Evolutionary conservation across 306 rosid genomes (phyloP).

Genomic region (Sindora glabra): DNA sequence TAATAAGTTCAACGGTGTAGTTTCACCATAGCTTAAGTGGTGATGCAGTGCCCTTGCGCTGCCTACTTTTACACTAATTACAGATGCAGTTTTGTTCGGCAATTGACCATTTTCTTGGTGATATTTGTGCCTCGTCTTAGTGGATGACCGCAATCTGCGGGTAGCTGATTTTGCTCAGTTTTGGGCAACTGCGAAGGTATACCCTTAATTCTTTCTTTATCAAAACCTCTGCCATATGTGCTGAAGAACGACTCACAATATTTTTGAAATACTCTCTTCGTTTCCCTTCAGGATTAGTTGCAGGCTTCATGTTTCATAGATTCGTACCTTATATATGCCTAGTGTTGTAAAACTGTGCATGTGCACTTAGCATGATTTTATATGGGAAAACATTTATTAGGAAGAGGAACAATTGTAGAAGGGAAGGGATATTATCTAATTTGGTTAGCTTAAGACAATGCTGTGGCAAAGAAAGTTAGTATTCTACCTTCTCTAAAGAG

Average conservation of each 20-base stretch:
- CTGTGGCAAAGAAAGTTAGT: background rate
- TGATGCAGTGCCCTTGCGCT: constrained; percentile 88
- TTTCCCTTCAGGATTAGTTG: constrained; percentile 24
- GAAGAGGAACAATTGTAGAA: background rate
- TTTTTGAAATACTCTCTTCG: constrained; percentile 32
- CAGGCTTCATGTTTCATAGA: too few species aligned
- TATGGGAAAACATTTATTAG: constrained; percentile 1
- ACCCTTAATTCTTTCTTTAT: constrained; percentile 67
- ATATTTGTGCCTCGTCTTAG: constrained; percentile 99
- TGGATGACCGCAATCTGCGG: constrained; percentile 99
- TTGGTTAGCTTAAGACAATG: background rate
- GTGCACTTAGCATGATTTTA: constrained; percentile 1
- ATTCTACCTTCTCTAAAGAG: background rate
- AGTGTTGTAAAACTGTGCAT: constrained; percentile 1
- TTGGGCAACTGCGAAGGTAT: constrained; percentile 99
- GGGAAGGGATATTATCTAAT: background rate
- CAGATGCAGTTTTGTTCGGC: constrained; percentile 96
- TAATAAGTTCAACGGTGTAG: constrained; percentile 49
- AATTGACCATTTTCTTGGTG: constrained; percentile 99
- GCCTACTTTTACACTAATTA: constrained; percentile 83
- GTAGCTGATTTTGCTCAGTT: constrained; percentile 99
- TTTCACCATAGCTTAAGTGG: constrained; percentile 63
- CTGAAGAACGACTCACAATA: constrained; percentile 54
- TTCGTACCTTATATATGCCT: constrained; percentile 2
- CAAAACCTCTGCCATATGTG: constrained; percentile 68